These are phyloP conservation scores for Termitomyces bulborhizus DNA, from an alignment of 768 basidiomycete genomes.

Conservation along the genomic window DNA sequence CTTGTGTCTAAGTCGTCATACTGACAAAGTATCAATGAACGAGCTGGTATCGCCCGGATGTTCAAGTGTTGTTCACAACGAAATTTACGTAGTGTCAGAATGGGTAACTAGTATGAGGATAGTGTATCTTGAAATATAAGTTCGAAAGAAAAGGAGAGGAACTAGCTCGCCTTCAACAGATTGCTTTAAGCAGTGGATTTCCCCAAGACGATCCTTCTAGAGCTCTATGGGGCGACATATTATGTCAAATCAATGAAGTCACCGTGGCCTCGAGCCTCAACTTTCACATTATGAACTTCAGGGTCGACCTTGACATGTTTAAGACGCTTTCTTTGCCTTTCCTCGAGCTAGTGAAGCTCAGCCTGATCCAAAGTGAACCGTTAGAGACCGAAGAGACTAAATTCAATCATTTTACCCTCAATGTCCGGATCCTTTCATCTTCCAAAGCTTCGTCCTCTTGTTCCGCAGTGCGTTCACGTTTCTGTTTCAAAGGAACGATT, in stretches of 20 bases:
- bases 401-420: background rate
- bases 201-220: too few species aligned
- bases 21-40: too few species aligned
- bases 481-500: conserved; percentile 5
- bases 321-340: background rate
- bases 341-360: background rate
- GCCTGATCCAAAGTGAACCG: background rate
- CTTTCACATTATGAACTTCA: background rate
- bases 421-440: background rate
- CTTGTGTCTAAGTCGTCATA: background rate
- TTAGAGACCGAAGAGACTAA: background rate
- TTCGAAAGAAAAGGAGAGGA: background rate
- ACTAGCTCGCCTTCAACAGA: too few species aligned
- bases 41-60: too few species aligned
- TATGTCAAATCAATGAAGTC: background rate
- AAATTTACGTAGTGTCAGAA: too few species aligned
- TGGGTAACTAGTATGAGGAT: too few species aligned
- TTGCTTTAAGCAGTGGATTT: too few species aligned
- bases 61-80: too few species aligned
- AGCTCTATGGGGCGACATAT: background rate
- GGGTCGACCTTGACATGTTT: background rate
- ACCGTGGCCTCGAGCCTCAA: background rate
- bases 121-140: too few species aligned
- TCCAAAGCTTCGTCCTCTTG: background rate
- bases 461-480: background rate